Evolutionary conservation across 768 basidiomycete genomes (phyloP), one percentile per base, ranked within the genome.

Genomic region (Suillus alpinus): DNA sequence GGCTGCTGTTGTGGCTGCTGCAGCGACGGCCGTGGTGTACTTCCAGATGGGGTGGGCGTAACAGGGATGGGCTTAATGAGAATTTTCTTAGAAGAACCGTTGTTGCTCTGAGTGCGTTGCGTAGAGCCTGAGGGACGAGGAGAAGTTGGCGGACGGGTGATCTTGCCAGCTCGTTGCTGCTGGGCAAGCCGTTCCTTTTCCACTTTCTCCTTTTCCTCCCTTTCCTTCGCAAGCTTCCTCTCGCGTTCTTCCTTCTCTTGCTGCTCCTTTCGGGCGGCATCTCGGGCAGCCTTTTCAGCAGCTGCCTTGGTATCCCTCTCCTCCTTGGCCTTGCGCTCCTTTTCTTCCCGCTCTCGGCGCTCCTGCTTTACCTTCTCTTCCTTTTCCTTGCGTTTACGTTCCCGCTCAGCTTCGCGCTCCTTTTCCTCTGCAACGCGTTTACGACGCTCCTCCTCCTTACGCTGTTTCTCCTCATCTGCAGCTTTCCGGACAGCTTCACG

Each of bases 381-480:
- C 74, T 83, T 86, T 77, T 91, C 88, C 71, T 82, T 87, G 63
- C 83, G 83, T 76, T 88, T 87, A 61, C 85, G 80, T 63, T 92
- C 89, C 14, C 87, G 83, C 68, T 93, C 91, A 16, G 81, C 85
- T 65, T 92, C 88, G 14, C 86, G 85, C 64, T 93, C 91, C 66
- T 87, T 86, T 74, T 94, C 92, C 68, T 94, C 90, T 40, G 86
- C 83, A 61, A 86, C 74, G 29, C 91, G 86, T 70, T 87, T 86
- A 59, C 89, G 85, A 34, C 81, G 78, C 71, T 95, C 93, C 73
- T 97, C 95, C 47, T 94, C 94, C 69, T 88, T 92, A 59, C 86
- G 83, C 46, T 82, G 78, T 67, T 84, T 87, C 74, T 95, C 94
- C 69, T 96, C 95, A 61, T 95, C 93, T 32, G 83, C 83, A 57